Conservation (phyloP, 345 rosid species). For the Adansonia digitata region DNA sequence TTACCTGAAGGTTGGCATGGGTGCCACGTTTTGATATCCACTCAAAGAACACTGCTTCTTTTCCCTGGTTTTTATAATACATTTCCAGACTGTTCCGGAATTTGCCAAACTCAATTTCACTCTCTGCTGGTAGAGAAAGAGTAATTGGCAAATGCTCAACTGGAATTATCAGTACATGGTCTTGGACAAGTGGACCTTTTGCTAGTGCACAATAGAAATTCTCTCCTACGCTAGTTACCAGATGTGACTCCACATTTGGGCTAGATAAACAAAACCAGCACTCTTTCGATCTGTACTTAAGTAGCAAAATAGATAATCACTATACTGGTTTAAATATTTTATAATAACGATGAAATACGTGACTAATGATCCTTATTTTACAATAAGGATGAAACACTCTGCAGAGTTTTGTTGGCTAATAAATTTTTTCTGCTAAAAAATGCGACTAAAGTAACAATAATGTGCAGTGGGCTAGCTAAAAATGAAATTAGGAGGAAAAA, state of each 20-base stretch:
- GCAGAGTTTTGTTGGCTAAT: background rate
- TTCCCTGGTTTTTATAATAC: slow-evolving; percentile 58
- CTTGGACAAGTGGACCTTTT: slow-evolving; percentile 74
- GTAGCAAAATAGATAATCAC: slow-evolving; percentile 24
- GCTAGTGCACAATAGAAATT: slow-evolving; percentile 79
- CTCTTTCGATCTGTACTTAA: slow-evolving; percentile 55
- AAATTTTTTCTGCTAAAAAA: background rate
- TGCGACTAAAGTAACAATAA: background rate
- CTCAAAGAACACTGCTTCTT: slow-evolving; percentile 81
- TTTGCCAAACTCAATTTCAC: slow-evolving; percentile 60
- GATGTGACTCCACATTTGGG: slow-evolving; percentile 69
- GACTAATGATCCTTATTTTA: too few relatives aligned
- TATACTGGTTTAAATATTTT: slow-evolving; percentile 7
- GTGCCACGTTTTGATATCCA: slow-evolving; percentile 68
- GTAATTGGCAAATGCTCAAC: slow-evolving; percentile 72
- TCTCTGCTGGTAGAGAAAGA: slow-evolving; percentile 44
- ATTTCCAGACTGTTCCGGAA: slow-evolving; percentile 53
- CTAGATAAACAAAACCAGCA: slow-evolving; percentile 95
- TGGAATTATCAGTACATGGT: slow-evolving; percentile 70
- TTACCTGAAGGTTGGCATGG: slow-evolving; percentile 94
- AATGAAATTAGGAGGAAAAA: background rate
- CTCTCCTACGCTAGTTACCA: slow-evolving; percentile 69
- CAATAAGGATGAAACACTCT: background rate
- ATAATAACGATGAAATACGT: background rate
- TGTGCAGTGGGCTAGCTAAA: slow-evolving; percentile 12